Conservation (phyloP, 176 grass and related monocot genomes). For the barley (Hordeum vulgare) region MorexV3_pseudomolecules_assembly NC_058521.1:77189372-77189871, state of each 20-base stretch:
- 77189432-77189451: background rate
- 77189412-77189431: background rate
- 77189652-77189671: conserved; percentile 57
- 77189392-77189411: background rate
- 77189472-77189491: background rate
- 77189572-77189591: background rate
- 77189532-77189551: background rate
- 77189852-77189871: background rate
- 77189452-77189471: background rate
- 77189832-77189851: background rate
- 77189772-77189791: background rate
- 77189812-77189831: background rate
- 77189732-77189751: background rate
- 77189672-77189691: conserved; percentile 75
- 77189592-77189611: background rate
- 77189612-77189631: conserved; percentile 99
- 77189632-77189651: conserved; percentile 57
- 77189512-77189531: background rate
- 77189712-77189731: conserved; percentile 28
- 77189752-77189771: background rate
- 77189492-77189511: background rate
- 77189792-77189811: background rate
- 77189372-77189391: background rate
- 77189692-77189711: conserved; percentile 83
- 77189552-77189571: background rate